Percentiles rank a stretch among this genome's conserved stretches.
Evolutionary conservation across 192 early-diverging fungal species (phyloP).

Genomic region (Coemansia sp.): DNA sequence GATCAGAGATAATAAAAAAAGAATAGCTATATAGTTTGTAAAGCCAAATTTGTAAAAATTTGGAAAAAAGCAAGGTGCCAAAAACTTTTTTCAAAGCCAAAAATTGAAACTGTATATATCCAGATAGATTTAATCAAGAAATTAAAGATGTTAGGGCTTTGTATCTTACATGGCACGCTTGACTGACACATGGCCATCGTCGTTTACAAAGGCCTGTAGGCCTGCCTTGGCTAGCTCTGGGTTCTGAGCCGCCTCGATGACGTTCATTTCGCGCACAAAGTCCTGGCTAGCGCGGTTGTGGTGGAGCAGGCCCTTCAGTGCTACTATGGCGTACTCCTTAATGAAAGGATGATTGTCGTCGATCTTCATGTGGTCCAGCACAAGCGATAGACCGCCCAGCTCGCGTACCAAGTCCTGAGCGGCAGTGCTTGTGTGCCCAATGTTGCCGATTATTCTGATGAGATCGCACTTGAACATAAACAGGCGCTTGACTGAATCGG

Average conservation of each 20-base stretch:
- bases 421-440: slow-evolving; percentile 19
- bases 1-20: background rate
- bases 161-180: background rate
- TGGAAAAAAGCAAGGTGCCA: background rate
- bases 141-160: background rate
- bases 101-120: background rate
- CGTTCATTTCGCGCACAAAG: slow-evolving; percentile 33
- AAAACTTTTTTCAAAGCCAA: slow-evolving; percentile 8
- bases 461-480: slow-evolving; percentile 56
- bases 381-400: slow-evolving; percentile 42
- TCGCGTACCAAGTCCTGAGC: slow-evolving; percentile 47
- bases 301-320: slow-evolving; percentile 35
- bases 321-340: slow-evolving; percentile 50
- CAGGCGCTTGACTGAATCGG: slow-evolving; percentile 10
- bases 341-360: slow-evolving; percentile 57
- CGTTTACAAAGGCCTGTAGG: background rate
- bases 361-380: slow-evolving; percentile 51
- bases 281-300: slow-evolving; percentile 41
- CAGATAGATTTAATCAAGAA: background rate
- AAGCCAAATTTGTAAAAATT: background rate
- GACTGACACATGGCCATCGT: slow-evolving; percentile 9
- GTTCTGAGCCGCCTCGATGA: slow-evolving; percentile 14
- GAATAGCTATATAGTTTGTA: background rate
- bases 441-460: slow-evolving; percentile 44
- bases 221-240: slow-evolving; percentile 19